Evolutionary conservation across 768 basidiomycete genomes (phyloP).

Genomic region (Hortiboletus campestris): DNA sequence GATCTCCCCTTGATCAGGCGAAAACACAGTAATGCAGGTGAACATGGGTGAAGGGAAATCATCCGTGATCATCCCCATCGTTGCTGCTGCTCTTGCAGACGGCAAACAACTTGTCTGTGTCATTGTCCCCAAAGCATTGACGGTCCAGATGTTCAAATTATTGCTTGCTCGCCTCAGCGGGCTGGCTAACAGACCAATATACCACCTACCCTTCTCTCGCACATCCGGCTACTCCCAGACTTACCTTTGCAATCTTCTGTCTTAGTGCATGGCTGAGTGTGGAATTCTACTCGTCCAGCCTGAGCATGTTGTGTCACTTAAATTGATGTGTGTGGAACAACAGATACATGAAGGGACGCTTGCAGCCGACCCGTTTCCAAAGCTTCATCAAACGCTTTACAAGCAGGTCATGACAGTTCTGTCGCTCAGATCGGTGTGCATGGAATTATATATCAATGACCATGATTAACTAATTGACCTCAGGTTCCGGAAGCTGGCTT

Average conservation of each 20-base stretch:
- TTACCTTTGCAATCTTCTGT: too few species aligned
- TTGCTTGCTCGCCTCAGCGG: constrained; percentile 41
- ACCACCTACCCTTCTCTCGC: constrained; percentile 47
- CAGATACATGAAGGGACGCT: constrained; percentile 5
- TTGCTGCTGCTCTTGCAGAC: constrained; percentile 39
- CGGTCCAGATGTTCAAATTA: constrained; percentile 43
- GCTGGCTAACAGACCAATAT: constrained; percentile 43
- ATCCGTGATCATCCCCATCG: constrained; percentile 43
- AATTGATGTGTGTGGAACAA: constrained; percentile 41
- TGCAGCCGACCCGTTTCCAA: constrained; percentile 14
- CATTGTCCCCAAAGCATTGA: constrained; percentile 43
- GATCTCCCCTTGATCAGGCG: constrained; percentile 35
- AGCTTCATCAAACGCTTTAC: neutral
- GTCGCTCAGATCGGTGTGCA: neutral
- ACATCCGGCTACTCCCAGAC: too few species aligned
- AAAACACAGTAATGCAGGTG: constrained; percentile 43
- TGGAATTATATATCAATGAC: neutral
- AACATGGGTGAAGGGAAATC: constrained; percentile 59
- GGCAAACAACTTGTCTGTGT: constrained; percentile 42
- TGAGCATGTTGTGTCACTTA: constrained; percentile 49
- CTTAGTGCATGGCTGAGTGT: constrained; percentile 33
- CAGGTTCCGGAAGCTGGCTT: neutral
- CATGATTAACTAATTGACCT: neutral
- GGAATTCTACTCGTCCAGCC: constrained; percentile 48
- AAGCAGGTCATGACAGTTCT: neutral